These are phyloP conservation scores for Lanmaoa rubissima DNA, from an alignment of 768 basidiomycete genomes.

Conservation along the genomic window DNA sequence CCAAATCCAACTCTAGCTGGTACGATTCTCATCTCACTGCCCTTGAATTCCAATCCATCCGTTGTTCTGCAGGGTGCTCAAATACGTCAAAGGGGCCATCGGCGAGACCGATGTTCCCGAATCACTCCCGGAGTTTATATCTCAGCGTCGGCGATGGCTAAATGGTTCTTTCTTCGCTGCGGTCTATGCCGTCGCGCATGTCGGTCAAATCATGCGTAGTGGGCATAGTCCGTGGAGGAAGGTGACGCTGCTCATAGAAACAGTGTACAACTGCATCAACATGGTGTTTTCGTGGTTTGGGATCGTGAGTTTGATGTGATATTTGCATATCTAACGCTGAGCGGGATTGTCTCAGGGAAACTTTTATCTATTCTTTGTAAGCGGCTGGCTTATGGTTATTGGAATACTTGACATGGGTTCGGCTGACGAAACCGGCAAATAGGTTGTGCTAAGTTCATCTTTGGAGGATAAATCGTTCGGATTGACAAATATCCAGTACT, in stretches of 20 bases:
- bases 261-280: constrained; percentile 83
- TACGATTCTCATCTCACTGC: constrained; percentile 30
- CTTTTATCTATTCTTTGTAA: constrained; percentile 91
- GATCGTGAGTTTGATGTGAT: constrained; percentile 52
- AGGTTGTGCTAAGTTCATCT: constrained; percentile 88
- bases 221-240: constrained; percentile 76
- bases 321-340: neutral
- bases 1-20: constrained; percentile 79
- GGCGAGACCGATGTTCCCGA: constrained; percentile 96
- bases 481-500: constrained; percentile 60
- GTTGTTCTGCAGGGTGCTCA: constrained; percentile 70
- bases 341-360: constrained; percentile 60
- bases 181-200: constrained; percentile 87
- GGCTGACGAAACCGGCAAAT: constrained; percentile 1
- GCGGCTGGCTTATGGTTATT: constrained; percentile 22
- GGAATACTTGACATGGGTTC: neutral
- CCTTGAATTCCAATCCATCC: neutral
- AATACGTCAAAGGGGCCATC: constrained; percentile 92
- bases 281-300: constrained; percentile 93
- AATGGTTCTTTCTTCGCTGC: constrained; percentile 95
- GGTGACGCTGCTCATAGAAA: constrained; percentile 70
- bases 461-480: constrained; percentile 73
- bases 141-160: constrained; percentile 85
- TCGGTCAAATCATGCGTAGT: constrained; percentile 36
- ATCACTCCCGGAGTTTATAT: constrained; percentile 88